Percentiles rank a stretch among this genome's conserved stretches.
phyloP scores from a whole-genome alignment of 352 stramenopile genomes.

The Halophytophthora polymorphica region DNA sequence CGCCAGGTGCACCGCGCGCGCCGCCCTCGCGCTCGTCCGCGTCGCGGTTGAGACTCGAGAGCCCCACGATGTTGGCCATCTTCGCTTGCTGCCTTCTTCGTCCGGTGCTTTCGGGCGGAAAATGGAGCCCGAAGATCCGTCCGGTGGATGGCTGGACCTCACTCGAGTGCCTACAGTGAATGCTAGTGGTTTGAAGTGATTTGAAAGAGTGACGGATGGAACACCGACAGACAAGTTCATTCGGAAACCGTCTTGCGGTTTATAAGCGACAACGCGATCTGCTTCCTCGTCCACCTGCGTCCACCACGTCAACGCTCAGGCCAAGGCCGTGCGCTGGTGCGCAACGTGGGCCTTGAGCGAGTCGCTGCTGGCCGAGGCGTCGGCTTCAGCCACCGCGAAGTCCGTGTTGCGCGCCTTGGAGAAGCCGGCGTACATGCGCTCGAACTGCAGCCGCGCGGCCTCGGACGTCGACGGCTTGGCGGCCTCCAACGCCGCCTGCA shows the following conservation, averaged over 20 bases:
- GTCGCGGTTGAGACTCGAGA: constrained; percentile 64
- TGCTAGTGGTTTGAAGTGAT: not conserved
- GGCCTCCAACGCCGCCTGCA: constrained; percentile 60
- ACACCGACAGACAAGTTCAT: too few relatives aligned
- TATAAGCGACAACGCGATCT: not conserved
- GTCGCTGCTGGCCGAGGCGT: constrained; percentile 38
- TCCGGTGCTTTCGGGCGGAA: too few relatives aligned
- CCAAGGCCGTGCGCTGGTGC: constrained; percentile 70
- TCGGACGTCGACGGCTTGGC: constrained; percentile 73
- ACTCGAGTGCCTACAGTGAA: too few relatives aligned
- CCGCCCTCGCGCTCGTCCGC: constrained; percentile 24
- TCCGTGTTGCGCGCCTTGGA: constrained; percentile 68
- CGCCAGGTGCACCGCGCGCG: constrained; percentile 8
- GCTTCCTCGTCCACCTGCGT: not conserved
- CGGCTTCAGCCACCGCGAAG: constrained; percentile 55
- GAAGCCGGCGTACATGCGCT: constrained; percentile 68
- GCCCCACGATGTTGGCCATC: constrained; percentile 82
- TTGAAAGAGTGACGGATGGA: constrained; percentile 15
- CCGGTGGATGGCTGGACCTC: too few relatives aligned
- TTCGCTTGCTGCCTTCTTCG: too few relatives aligned
- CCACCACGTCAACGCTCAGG: too few relatives aligned
- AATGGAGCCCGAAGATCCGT: too few relatives aligned
- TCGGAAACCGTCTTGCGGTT: too few relatives aligned
- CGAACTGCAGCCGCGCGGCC: constrained; percentile 54
- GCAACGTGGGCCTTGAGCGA: constrained; percentile 52